phyloP scores from a whole-genome alignment of 164 flowering plant species.

The Chimonanthus salicifolius region DNA sequence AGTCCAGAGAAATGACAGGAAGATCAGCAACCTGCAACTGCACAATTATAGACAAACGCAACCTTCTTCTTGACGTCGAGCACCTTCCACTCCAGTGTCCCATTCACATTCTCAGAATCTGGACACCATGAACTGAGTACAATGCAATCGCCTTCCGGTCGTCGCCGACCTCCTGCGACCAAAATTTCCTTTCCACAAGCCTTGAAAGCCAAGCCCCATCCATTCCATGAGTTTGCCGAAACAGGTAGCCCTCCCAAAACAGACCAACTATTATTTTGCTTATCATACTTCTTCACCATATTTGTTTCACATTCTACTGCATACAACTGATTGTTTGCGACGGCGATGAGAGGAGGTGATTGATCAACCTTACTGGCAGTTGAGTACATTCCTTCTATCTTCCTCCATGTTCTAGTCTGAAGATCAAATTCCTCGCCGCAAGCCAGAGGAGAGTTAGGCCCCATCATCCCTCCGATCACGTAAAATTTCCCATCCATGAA shows the following conservation, averaged over 20 bases:
- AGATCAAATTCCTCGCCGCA: conserved; percentile 38
- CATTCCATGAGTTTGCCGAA: conserved; percentile 26
- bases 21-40: conserved; percentile 36
- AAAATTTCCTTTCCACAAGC: conserved; percentile 31
- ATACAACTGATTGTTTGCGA: conserved; percentile 34
- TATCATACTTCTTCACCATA: conserved; percentile 33
- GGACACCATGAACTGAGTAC: conserved; percentile 36
- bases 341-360: conserved; percentile 35
- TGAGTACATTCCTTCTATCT: conserved; percentile 29
- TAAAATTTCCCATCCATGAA: too few relatives aligned
- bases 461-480: conserved; percentile 21
- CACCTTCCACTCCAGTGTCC: conserved; percentile 26
- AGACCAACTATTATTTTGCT: conserved; percentile 24
- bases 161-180: conserved; percentile 34
- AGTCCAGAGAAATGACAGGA: not conserved
- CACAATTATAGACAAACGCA: conserved; percentile 35
- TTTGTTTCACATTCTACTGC: conserved; percentile 32
- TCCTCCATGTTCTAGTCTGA: conserved; percentile 29
- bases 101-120: conserved; percentile 18
- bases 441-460: conserved; percentile 14
- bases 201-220: conserved; percentile 42
- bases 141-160: conserved; percentile 21
- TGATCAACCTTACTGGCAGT: conserved; percentile 8
- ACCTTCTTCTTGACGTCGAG: conserved; percentile 23
- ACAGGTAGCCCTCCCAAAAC: conserved; percentile 30